A percentile compares a stretch with the other conserved stretches of the same genome.
phyloP scores from a whole-genome alignment of 306 rosid species.

The Pueraria montana region DNA sequence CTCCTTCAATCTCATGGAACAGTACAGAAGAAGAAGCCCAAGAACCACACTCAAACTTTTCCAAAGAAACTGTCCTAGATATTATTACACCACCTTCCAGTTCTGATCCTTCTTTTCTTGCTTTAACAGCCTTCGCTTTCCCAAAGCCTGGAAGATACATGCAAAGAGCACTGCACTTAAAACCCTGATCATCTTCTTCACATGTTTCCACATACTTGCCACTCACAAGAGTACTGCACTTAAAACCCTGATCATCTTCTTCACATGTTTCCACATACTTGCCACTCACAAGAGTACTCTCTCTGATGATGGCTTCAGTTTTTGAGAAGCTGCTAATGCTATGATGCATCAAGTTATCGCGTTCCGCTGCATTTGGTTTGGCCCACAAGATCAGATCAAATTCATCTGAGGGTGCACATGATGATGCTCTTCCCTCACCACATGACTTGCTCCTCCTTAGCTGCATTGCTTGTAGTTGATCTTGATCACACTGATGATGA shows the following conservation, averaged over 20 bases:
- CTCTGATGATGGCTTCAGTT: constrained; percentile 50
- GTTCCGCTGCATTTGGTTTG: constrained; percentile 46
- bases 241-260: constrained; percentile 53
- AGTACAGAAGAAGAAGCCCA: constrained; percentile 84
- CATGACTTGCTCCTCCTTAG: constrained; percentile 77
- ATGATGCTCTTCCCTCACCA: constrained; percentile 56
- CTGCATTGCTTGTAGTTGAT: constrained; percentile 48
- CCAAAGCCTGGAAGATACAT: constrained; percentile 75
- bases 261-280: constrained; percentile 42
- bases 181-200: constrained; percentile 41
- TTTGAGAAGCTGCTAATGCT: constrained; percentile 46
- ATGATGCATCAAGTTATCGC: constrained; percentile 43
- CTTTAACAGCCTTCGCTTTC: constrained; percentile 62
- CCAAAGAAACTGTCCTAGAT: constrained; percentile 81
- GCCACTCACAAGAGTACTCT: constrained; percentile 37
- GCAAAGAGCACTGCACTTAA: constrained; percentile 83
- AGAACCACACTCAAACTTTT: constrained; percentile 93
- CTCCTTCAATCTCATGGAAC: constrained; percentile 55
- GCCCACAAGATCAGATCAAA: constrained; percentile 74
- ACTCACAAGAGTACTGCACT: constrained; percentile 74
- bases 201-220: constrained; percentile 41
- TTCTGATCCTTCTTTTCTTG: constrained; percentile 55
- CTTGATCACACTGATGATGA: too few species aligned
- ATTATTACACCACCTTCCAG: constrained; percentile 43
- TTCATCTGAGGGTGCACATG: constrained; percentile 58